These are phyloP conservation scores for Penicillium sclerotiorum DNA, from an alignment of 2,329 filamentous ascomycete genomes.

Conservation along the genomic window DNA sequence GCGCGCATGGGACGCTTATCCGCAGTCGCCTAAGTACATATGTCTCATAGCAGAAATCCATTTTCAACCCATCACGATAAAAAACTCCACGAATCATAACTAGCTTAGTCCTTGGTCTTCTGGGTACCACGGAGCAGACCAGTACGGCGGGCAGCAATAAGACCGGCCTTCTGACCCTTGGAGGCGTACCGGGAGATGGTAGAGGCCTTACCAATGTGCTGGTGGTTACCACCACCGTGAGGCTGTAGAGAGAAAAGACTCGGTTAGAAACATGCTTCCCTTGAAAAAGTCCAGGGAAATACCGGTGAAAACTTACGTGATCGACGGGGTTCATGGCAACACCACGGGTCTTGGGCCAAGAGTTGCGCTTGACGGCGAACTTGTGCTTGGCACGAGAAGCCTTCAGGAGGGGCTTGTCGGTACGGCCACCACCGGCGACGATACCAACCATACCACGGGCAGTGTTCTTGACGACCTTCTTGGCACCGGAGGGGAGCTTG, in stretches of 20 bases:
- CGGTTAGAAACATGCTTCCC: slow-evolving; percentile 18
- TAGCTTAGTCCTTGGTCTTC: slow-evolving; percentile 93
- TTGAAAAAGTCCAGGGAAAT: not conserved
- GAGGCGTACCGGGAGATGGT: slow-evolving; percentile 98
- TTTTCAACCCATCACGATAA: slow-evolving; percentile 48
- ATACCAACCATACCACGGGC: slow-evolving; percentile 99
- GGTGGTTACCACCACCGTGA: slow-evolving; percentile 99
- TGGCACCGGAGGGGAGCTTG: slow-evolving; percentile 98
- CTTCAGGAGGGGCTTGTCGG: slow-evolving; percentile 99
- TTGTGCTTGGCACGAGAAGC: slow-evolving; percentile 99
- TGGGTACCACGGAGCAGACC: slow-evolving; percentile 99
- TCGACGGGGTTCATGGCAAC: slow-evolving; percentile 99
- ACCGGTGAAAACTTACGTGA: slow-evolving; percentile 62
- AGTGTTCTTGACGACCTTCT: slow-evolving; percentile 95
- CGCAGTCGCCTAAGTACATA: slow-evolving; percentile 46
- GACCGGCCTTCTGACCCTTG: slow-evolving; percentile 99
- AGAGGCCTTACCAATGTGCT: slow-evolving; percentile 99
- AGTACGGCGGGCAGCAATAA: slow-evolving; percentile 98
- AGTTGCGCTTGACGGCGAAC: slow-evolving; percentile 99
- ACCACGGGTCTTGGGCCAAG: slow-evolving; percentile 99
- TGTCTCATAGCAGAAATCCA: slow-evolving; percentile 45
- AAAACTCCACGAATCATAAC: slow-evolving; percentile 63
- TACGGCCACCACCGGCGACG: slow-evolving; percentile 98
- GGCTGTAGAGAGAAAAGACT: slow-evolving; percentile 49
- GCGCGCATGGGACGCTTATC: slow-evolving; percentile 41